Evolutionary conservation across 352 stramenopile genomes (phyloP), one percentile per base, ranked within the genome.

Genomic region (Phytopythium kandeliae): DNA sequence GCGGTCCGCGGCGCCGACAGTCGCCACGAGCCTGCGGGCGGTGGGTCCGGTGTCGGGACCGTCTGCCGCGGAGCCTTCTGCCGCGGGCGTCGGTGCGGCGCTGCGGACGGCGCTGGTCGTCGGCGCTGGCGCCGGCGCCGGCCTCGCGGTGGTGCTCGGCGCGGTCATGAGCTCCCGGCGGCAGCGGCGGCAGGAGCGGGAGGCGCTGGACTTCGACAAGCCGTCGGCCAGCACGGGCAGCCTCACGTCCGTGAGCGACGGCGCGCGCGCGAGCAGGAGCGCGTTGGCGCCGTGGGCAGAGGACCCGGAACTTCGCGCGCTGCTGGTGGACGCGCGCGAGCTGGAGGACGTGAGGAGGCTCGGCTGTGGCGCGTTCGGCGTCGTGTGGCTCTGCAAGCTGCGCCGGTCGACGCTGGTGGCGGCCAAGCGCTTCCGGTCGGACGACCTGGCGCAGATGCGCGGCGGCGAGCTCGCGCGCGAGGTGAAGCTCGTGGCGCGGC

Each of bases 401-500:
- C 63, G 63, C 0, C 26, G 58, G 11, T 52, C 57, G 4, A 55
- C 68, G 25, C 48, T 72, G 15, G 24, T 72, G 8, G 63, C 63
- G 9, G 63, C 57, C 11, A 72, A 72, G 21, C 52, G 63, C 10
- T 54, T 72, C 38, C 56, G 51, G 36, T 42, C 52, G 11, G 60
- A 72, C 38, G 50, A 63, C 21, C 22, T 40, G 12, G 55, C 41
- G 41, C 22, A 28, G 41, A 33, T 33, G 22, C 41, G 41, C 22
- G 19, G 22, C 22, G 41, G 12, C 35, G 42, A 55, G 17, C 60
- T 86, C 17, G 60, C 78, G 10, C 41, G 57, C 0, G 74, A 86
- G 52, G 80, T 86, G 57, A 75, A 79, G 38, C 54, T 81, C 38
- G 63, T 66, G 25, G 57, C 69, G 10, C 63, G 62, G 41, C 56